phyloP scores from a whole-genome alignment of 1,284 basidiomycete species.

The Cutaneotrichosporon sp. region DNA sequence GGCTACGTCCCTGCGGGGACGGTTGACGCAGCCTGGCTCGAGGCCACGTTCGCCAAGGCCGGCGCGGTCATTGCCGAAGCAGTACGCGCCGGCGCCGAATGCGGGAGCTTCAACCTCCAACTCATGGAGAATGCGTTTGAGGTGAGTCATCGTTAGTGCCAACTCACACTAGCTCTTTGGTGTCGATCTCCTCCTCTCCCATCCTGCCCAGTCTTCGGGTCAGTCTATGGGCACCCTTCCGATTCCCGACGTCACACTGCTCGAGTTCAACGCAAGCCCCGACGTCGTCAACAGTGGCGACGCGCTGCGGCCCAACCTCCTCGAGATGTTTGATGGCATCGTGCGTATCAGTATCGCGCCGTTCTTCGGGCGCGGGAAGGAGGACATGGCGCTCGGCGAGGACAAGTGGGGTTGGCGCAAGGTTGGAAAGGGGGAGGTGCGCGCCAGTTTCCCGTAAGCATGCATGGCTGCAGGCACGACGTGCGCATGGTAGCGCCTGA shows the following conservation, averaged over 20 bases:
- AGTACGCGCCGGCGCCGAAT: constrained; percentile 80
- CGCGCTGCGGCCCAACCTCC: constrained; percentile 68
- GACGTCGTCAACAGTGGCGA: constrained; percentile 91
- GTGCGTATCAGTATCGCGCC: constrained; percentile 67
- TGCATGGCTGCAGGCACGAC: too few species aligned
- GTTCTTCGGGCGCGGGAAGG: constrained; percentile 51
- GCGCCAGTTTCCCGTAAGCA: constrained; percentile 24
- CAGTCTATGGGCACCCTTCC: constrained; percentile 50
- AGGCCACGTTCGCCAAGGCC: constrained; percentile 64
- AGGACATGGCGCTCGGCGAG: constrained; percentile 37
- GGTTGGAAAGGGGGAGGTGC: constrained; percentile 47
- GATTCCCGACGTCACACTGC: constrained; percentile 63
- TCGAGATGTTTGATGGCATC: constrained; percentile 74
- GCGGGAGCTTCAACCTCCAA: constrained; percentile 59
- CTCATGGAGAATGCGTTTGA: constrained; percentile 90
- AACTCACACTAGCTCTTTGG: constrained; percentile 65
- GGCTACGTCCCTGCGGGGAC: constrained; percentile 23
- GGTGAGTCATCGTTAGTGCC: constrained; percentile 40
- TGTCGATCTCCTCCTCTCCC: constrained; percentile 80
- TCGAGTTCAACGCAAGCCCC: constrained; percentile 93
- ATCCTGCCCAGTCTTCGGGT: constrained; percentile 36
- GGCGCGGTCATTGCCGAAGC: constrained; percentile 69
- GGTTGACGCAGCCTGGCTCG: constrained; percentile 59
- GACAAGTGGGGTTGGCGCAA: constrained; percentile 46
- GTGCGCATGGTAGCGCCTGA: too few species aligned